A percentile compares a stretch with the other conserved stretches of the same genome.
These are phyloP conservation scores for Paramecium octaurelia DNA, from an alignment of 73 alveolate genomes.

Conservation along the genomic window DNA sequence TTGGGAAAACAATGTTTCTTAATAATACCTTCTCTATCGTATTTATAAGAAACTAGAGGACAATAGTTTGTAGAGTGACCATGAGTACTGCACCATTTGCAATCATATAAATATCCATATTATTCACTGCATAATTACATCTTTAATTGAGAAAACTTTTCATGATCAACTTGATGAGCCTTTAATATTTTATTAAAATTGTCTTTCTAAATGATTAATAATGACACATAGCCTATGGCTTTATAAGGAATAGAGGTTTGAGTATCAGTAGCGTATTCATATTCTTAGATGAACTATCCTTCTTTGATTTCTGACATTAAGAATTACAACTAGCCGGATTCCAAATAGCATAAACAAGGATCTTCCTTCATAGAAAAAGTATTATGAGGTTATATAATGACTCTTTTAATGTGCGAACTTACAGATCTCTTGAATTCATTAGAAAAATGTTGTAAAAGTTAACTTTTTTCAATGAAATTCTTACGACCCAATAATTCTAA, in stretches of 20 bases:
- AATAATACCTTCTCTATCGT: constrained; percentile 17
- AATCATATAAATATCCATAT: neutral
- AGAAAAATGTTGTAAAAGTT: neutral
- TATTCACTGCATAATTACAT: neutral
- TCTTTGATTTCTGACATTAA: neutral
- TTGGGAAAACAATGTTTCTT: constrained; percentile 12
- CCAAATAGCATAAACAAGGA: constrained; percentile 5
- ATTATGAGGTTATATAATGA: constrained; percentile 23
- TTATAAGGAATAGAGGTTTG: neutral
- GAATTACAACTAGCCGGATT: neutral
- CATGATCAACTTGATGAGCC: neutral
- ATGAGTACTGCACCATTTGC: neutral
- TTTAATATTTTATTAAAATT: neutral
- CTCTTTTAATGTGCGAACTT: neutral
- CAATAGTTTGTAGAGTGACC: neutral
- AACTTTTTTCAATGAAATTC: neutral
- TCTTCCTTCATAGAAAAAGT: neutral
- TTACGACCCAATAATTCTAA: constrained; percentile 27
- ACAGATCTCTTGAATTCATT: neutral
- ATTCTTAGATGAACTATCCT: neutral
- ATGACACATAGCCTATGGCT: constrained; percentile 32
- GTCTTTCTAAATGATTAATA: neutral
- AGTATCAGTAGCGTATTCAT: neutral
- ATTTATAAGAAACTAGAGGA: neutral
- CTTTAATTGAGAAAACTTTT: neutral